Base-by-base conservation (phyloP, 1,284 basidiomycete genomes). In the Trametes versicolor region DNA sequence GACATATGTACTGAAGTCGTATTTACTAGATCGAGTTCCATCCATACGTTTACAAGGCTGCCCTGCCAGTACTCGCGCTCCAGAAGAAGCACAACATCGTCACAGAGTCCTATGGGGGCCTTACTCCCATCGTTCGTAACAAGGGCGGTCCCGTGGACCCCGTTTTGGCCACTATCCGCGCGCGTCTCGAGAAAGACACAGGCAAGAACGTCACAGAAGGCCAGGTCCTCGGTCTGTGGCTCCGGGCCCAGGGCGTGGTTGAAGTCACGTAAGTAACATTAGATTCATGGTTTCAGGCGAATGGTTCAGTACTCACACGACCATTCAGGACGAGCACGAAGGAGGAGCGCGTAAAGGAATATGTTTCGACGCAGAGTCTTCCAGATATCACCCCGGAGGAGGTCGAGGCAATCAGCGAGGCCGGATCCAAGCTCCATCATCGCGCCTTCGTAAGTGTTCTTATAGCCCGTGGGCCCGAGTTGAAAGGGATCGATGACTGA, bases 11-110 rank as follows among this genome's bases (percentile, higher is more conserved):
- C 52, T n/a, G 7, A 15, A 21, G 9, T 21, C 34, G 39, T 19
- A 9, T 43, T 4, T 15, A 17, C 15, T 43, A 91, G 92, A 88
- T 96, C 61, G 93, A 96, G 75, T 86, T 89, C 63, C 93, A 96
- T 74, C 93, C 94, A 5, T 93, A 95, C 75, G 79, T 94, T 48
- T 89, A 85, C 80, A 84, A 87, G 70, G 81, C 83, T 7, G 76
- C 85, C 36, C 77, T 83, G 68, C 81, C 87, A 10, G 83, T 91
- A 34, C 75, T 89, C 49, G 82, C 83, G 25, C 79, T 88, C 50
- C 81, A 86, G 71, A 77, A 83, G 70, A 78, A 90, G 69, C 80
- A 91, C 67, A 83, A 85, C 58, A 95, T 95, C 72, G 79, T 84
- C 23, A 82, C 87, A 25, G 85, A 87, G 37, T 88, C 90, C 0